These are phyloP conservation scores for Mycosarcoma maydis DNA, from an alignment of 1,284 basidiomycete genomes.

Conservation along the genomic window DNA sequence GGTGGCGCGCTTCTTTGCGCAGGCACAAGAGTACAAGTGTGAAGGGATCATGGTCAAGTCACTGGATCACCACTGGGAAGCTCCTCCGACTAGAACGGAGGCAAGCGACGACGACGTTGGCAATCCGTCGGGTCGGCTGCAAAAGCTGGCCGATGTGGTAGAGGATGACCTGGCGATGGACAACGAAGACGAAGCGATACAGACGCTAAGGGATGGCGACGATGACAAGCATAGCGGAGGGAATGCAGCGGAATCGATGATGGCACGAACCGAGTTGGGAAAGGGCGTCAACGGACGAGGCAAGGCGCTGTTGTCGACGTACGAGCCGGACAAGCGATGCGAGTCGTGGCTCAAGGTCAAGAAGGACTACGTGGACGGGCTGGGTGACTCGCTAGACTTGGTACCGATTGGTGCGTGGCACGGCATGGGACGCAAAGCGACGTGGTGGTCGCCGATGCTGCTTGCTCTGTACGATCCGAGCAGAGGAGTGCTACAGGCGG, in stretches of 20 bases:
- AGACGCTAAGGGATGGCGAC: constrained; percentile 18
- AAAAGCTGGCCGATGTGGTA: constrained; percentile 54
- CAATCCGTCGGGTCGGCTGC: constrained; percentile 19
- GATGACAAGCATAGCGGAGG: background rate
- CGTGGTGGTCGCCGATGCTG: constrained; percentile 92
- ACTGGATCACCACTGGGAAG: constrained; percentile 65
- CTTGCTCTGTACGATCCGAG: constrained; percentile 80
- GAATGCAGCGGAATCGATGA: background rate
- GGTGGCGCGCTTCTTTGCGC: constrained; percentile 81
- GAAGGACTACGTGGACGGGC: constrained; percentile 77
- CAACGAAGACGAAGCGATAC: constrained; percentile 44
- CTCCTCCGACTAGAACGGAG: constrained; percentile 63
- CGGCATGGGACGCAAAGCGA: constrained; percentile 88
- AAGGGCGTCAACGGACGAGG: constrained; percentile 67
- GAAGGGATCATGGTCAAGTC: constrained; percentile 96
- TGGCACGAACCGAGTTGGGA: constrained; percentile 16
- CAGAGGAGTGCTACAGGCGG: constrained; percentile 74
- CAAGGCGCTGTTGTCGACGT: constrained; percentile 84
- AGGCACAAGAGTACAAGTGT: constrained; percentile 81
- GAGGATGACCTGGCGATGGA: constrained; percentile 54
- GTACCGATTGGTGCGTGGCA: constrained; percentile 76
- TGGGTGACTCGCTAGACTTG: constrained; percentile 70
- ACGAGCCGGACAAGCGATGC: constrained; percentile 75
- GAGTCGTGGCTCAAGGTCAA: constrained; percentile 71
- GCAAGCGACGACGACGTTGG: constrained; percentile 1